Percentiles rank a stretch among this genome's conserved stretches.
Evolutionary conservation across 768 basidiomycete genomes (phyloP).

Genomic region (Mycena rosella): DNA sequence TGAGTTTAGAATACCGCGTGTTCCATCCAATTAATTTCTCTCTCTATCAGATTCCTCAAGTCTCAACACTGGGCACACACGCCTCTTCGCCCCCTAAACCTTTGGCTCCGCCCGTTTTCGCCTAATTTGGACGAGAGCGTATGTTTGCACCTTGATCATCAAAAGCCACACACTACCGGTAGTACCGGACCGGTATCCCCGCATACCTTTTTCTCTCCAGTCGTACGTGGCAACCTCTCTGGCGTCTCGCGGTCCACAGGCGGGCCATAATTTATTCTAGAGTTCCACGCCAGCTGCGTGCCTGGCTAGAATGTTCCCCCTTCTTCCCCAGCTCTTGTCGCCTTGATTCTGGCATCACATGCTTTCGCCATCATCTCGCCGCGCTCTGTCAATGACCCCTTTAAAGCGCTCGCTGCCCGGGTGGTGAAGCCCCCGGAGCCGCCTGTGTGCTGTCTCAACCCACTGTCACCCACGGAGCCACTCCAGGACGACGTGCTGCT

Average conservation of each 20-base stretch:
- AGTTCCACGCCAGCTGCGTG: not conserved
- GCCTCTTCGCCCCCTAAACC: too few species aligned
- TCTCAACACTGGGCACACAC: too few species aligned
- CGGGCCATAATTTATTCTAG: constrained; percentile 12
- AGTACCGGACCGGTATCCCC: not conserved
- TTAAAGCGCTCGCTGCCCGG: constrained; percentile 66
- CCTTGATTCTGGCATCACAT: constrained; percentile 35
- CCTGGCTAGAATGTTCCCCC: constrained; percentile 24
- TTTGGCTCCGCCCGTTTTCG: too few species aligned
- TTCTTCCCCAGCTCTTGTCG: constrained; percentile 24
- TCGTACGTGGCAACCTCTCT: constrained; percentile 29
- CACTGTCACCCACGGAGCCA: constrained; percentile 59
- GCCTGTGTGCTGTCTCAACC: constrained; percentile 79
- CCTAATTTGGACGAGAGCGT: constrained; percentile 27
- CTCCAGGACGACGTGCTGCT: constrained; percentile 76
- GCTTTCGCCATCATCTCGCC: constrained; percentile 48
- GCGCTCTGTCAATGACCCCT: constrained; percentile 66
- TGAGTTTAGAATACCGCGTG: too few species aligned
- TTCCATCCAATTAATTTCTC: too few species aligned
- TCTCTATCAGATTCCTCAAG: too few species aligned
- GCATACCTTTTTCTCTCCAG: not conserved
- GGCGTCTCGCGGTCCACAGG: not conserved
- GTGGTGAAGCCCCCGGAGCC: constrained; percentile 64
- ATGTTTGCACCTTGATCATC: not conserved
- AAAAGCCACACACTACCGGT: not conserved